Evolutionary conservation across 2,329 filamentous ascomycete species (phyloP).

Genomic region (Calonectria honghensis): DNA sequence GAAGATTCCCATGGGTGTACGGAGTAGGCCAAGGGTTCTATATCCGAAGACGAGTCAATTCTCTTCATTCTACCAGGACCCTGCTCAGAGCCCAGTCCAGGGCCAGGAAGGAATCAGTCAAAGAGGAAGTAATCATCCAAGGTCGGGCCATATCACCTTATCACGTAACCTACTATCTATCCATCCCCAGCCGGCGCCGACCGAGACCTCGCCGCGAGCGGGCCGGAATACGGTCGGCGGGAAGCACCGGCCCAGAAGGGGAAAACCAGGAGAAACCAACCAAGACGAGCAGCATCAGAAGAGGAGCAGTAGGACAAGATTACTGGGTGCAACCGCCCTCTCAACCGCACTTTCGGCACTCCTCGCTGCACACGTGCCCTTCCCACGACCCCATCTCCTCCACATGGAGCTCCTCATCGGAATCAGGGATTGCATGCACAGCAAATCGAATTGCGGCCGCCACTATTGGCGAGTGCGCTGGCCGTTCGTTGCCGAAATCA

Average conservation of each 20-base stretch:
- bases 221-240: conserved; percentile 22
- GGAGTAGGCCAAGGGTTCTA: conserved; percentile 11
- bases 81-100: neutral
- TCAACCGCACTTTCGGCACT: conserved; percentile 17
- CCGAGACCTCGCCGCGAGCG: conserved; percentile 30
- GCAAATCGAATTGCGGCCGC: conserved; percentile 22
- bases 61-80: neutral
- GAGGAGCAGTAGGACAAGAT: conserved; percentile 30
- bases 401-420: conserved; percentile 26
- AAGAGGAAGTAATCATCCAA: conserved; percentile 12
- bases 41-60: conserved; percentile 13
- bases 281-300: conserved; percentile 2
- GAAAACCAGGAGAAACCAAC: conserved; percentile 25
- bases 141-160: conserved; percentile 17
- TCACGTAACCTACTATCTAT: conserved; percentile 11
- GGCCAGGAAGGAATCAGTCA: conserved; percentile 4
- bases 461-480: conserved; percentile 31
- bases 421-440: conserved; percentile 9
- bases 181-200: conserved; percentile 29
- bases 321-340: conserved; percentile 6
- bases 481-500: conserved; percentile 29
- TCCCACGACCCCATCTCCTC: conserved; percentile 26
- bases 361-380: conserved; percentile 36
- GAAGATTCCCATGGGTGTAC: conserved; percentile 15
- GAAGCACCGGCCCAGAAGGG: conserved; percentile 35